These are phyloP conservation scores for Tylopilus plumbeoviolaceoides DNA, from an alignment of 768 basidiomycete genomes.

Conservation along the genomic window DNA sequence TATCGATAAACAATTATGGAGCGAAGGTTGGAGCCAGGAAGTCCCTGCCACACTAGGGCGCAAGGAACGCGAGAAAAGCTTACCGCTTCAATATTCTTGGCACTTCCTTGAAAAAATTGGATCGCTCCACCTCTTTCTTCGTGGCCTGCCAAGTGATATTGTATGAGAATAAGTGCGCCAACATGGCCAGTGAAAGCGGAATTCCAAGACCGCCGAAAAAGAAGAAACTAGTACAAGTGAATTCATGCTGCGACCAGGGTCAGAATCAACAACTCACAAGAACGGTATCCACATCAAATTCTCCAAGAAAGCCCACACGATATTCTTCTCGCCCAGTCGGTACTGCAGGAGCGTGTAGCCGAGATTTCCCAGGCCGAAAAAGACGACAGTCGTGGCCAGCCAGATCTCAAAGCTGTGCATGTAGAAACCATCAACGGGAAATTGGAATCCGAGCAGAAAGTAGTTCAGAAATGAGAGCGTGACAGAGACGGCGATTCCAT, in stretches of 20 bases:
- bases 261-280: constrained; percentile 28
- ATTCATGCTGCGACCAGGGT: neutral
- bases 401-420: constrained; percentile 79
- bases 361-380: constrained; percentile 68
- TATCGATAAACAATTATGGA: neutral
- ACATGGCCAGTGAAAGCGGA: constrained; percentile 49
- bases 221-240: constrained; percentile 35
- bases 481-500: constrained; percentile 62
- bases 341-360: constrained; percentile 73
- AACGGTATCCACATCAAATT: constrained; percentile 32
- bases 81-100: constrained; percentile 65
- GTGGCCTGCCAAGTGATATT: constrained; percentile 58
- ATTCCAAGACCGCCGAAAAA: constrained; percentile 57
- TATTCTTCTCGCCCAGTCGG: constrained; percentile 46
- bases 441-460: constrained; percentile 65
- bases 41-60: neutral
- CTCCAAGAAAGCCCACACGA: constrained; percentile 24
- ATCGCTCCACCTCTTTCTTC: constrained; percentile 80
- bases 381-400: constrained; percentile 73
- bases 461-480: constrained; percentile 72
- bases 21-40: neutral
- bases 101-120: constrained; percentile 89
- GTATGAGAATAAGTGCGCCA: constrained; percentile 55
- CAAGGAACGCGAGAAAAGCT: constrained; percentile 4
- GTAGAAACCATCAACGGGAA: constrained; percentile 73